Base-by-base conservation (phyloP, 2,329 filamentous ascomycete genomes). In the Escovopsis sp. region DNA sequence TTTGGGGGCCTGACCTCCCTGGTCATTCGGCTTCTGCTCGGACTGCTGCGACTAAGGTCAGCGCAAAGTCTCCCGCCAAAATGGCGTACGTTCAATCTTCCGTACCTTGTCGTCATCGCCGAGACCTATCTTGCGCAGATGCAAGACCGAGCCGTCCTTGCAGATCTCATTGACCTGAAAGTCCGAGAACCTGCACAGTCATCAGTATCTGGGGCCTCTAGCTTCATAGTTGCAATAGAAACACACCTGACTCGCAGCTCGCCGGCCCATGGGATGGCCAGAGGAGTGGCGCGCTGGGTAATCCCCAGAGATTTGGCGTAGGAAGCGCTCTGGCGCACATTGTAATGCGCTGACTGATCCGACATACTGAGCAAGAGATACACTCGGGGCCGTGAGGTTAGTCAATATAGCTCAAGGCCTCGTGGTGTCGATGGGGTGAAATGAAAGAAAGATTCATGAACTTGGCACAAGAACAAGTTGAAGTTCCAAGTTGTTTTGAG, bases 101-200 rank as follows among this genome's bases (percentile, higher is more conserved):
- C 6, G 20, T 20, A 45, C 43, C 40, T 40, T 45, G 7, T 31
- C 32, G 25, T 43, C 46, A 9, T 51, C 49, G 2, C 40, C 45
- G 7, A 57, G 36, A 13, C 58, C 60, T 14, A 71, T 59, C 41
- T 67, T 71, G 43, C 61, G 68, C 39, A 95, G 66, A 58, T 89
- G 85, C 40, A 91, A 59, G 12, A 94, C 84, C 41, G 77, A 63
- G 13, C 87, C 87, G 53, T 81, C 74, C 27, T 79, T 77, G 15
- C 74, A 66, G 47, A 95, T 89, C 60, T 95, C 88, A 55, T 94
- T 88, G 51, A 95, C 88, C 51, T 91, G 68, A 53, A 95, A 95
- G 58, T 95, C 88, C 4, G 87, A 89, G 60, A 88, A 95, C 50
- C 85, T 76, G 39, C 10, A 3, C 14, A 37, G 10, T 10, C n/a